Base-by-base conservation (phyloP, 352 stramenopile genomes). In the Phytophthora tentaculata region DNA sequence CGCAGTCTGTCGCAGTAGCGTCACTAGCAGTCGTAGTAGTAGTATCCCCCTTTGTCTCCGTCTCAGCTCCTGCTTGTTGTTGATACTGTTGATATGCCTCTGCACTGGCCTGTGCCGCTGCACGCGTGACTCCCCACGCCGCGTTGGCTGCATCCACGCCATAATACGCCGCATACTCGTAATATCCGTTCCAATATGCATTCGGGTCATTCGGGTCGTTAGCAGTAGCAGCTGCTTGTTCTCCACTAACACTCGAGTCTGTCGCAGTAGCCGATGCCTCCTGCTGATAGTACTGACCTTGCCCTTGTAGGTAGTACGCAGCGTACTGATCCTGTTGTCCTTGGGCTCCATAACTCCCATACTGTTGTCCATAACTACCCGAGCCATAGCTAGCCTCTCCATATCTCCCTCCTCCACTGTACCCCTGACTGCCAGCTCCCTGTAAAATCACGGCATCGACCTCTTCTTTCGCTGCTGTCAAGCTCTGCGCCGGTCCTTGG, bases 111-210 rank as follows among this genome's bases (percentile, higher is more conserved):
- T 89, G 69, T 5, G 87, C 85, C 12, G 87, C 87, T 22, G 82
- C 86, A 20, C 86, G 85, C 0, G 88, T 95, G 16, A 96, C 86
- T 20, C 89, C 89, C 89, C 89, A 96, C 0, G 89, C 89, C 6
- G 82, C 83, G 41, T 95, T 95, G 3, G 89, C 89, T 1, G 87
- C 89, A 54, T 96, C 87, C 48, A 95, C 82, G 7, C 89, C 89
- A 45, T 96, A 96, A 69, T 96, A 96, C 6, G 87, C 89, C 17
- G 89, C 89, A 54, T 96, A 96, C 59, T 95, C 89, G 71, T 96
- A 95, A 61, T 91, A 96, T 14, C 89, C 89, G 29, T 95, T 95
- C 89, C 89, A 96, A 63, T 95, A 96, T 3, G 88, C 84, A 63
- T 96, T 95, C 52, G 86, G 88, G 56, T 96, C 89, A 56, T 95